Base-by-base conservation (phyloP, 768 basidiomycete genomes). In the Lactarius evosmus region DNA sequence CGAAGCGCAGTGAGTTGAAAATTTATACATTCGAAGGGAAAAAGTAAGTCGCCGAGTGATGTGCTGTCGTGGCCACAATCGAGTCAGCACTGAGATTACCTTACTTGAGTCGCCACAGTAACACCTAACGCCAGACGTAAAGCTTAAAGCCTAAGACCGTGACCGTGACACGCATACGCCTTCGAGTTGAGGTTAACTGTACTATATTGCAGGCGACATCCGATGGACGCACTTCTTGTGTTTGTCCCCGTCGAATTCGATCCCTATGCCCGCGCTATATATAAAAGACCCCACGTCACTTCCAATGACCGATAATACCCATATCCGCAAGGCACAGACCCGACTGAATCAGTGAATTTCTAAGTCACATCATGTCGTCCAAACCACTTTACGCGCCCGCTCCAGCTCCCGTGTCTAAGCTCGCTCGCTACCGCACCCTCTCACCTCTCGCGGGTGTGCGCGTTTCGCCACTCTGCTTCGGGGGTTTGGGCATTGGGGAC, bases 401-500 rank as follows among this genome's bases (percentile, higher is more conserved):
- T 8, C 70, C 71, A 2, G 59, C 58, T 38, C 71, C 73, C 0
- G 32, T 56, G 22, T 73, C 74, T 36, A 67, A 69, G 44, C 70
- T 75, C 25, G 74, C 68, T 16, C 67, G 65, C 9, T 72, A 75
- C 65, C 70, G 77, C 44, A 67, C 74, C 30, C 68, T 79, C 17
- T 72, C 74, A 0, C 73, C 74, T 7, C 70, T 70, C 16, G 77
- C 77, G 3, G 74, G 75, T 38, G 69, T 78, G 4, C 73, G 74
- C 32, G 78, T 79, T 51, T 77, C 76, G 7, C 77, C 76, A 2
- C 62, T 78, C 19, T 70, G 70, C 41, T 72, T 79, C 9, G 78
- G 78, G 1, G 76, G 70, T 1, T 75, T 76, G 75, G 75, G 72
- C 50, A 69, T 78, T 41, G 78, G 78, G 29, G 73, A 76, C 67